These are phyloP conservation scores for Rosa chinensis DNA, from an alignment of 306 rosid genomes.

Conservation along the genomic window DNA sequence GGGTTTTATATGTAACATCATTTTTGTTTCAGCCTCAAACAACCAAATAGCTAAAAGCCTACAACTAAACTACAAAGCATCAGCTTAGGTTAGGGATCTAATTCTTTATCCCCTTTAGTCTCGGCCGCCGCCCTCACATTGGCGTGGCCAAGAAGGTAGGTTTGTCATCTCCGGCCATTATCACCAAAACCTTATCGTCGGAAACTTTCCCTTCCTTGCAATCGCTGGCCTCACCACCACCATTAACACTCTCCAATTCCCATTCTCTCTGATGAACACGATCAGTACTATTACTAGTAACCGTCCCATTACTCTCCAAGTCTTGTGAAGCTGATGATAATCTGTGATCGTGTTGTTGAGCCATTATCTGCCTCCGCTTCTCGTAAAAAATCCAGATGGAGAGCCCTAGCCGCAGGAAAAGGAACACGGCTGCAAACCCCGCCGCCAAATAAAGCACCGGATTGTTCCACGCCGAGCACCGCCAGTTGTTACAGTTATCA, in stretches of 20 bases:
- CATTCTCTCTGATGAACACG: background rate
- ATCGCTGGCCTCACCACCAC: background rate
- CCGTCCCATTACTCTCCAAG: background rate
- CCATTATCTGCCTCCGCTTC: background rate
- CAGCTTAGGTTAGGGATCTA: background rate
- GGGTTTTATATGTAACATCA: background rate
- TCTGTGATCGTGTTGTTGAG: background rate
- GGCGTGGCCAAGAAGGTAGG: conserved; percentile 8
- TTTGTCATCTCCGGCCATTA: background rate
- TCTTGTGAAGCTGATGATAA: background rate
- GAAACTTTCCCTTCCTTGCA: background rate
- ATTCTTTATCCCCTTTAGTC: background rate
- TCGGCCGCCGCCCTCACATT: background rate
- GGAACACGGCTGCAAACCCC: background rate
- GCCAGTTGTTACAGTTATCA: background rate
- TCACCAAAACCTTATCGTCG: conserved; percentile 2
- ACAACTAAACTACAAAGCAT: background rate
- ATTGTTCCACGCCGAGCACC: background rate
- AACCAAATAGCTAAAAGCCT: background rate
- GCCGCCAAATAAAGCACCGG: conserved; percentile 11
- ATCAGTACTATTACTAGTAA: background rate
- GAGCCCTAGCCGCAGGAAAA: background rate
- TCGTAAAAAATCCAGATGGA: background rate
- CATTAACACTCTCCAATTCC: background rate
- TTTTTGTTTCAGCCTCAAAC: background rate